Percentiles rank a stretch among this genome's conserved stretches.
Evolutionary conservation across 2,329 filamentous ascomycete genomes (phyloP).

Genomic region (Simplicillium aogashimaense): DNA sequence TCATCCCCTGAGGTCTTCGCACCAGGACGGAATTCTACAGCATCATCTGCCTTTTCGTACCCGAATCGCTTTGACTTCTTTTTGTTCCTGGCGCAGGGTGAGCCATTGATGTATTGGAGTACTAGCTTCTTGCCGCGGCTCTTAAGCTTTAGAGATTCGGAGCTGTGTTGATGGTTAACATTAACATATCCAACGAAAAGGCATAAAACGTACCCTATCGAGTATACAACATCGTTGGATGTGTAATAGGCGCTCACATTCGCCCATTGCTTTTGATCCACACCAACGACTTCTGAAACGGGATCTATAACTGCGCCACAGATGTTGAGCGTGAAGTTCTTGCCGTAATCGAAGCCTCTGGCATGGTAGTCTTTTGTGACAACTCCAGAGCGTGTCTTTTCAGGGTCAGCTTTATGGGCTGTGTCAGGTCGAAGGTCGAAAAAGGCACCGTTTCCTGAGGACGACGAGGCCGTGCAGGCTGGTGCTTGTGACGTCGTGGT

Average conservation of each 20-base stretch:
- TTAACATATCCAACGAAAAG: slow-evolving; percentile 3
- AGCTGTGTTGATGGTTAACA: slow-evolving; percentile 13
- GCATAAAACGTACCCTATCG: slow-evolving; percentile 53
- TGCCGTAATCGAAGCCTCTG: slow-evolving; percentile 65
- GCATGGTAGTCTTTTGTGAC: slow-evolving; percentile 48
- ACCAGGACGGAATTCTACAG: slow-evolving; percentile 14
- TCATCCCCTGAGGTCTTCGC: slow-evolving; percentile 19
- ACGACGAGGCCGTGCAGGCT: slow-evolving; percentile 46
- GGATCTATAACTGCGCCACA: slow-evolving; percentile 66
- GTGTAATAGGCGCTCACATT: slow-evolving; percentile 76
- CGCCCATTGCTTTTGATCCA: slow-evolving; percentile 50
- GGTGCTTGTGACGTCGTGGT: slow-evolving; percentile 32
- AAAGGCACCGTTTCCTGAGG: slow-evolving; percentile 45
- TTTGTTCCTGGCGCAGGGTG: slow-evolving; percentile 48
- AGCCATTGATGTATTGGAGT: slow-evolving; percentile 68
- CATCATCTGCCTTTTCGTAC: not conserved
- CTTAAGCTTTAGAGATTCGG: slow-evolving; percentile 39
- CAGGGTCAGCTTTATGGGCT: slow-evolving; percentile 32
- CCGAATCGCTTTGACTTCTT: slow-evolving; percentile 19
- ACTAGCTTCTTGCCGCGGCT: slow-evolving; percentile 65
- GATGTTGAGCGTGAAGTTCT: slow-evolving; percentile 78
- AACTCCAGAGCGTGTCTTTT: slow-evolving; percentile 31
- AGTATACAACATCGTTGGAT: slow-evolving; percentile 55
- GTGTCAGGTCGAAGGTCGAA: slow-evolving; percentile 49
- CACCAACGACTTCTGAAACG: slow-evolving; percentile 51